These are phyloP conservation scores for Solanum habrochaites DNA, from an alignment of 257 asterid species.

Conservation along the genomic window DNA sequence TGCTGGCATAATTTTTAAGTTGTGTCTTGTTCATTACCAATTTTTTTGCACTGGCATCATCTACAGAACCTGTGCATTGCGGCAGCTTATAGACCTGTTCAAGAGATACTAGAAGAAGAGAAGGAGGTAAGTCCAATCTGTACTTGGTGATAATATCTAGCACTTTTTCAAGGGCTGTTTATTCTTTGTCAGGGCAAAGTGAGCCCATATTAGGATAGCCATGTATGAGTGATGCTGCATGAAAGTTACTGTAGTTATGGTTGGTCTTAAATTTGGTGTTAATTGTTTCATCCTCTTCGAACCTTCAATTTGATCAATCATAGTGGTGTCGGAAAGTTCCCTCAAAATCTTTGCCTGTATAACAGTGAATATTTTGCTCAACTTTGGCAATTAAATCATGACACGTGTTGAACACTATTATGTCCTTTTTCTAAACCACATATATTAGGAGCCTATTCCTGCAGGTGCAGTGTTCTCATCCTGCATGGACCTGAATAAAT, in stretches of 20 bases:
- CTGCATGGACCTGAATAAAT: not conserved
- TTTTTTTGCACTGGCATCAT: not conserved
- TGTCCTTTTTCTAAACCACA: not conserved
- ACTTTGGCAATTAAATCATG: not conserved
- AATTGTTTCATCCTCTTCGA: not conserved
- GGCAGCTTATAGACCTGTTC: slow-evolving; percentile 93
- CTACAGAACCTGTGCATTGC: slow-evolving; percentile 92
- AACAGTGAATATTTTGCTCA: not conserved
- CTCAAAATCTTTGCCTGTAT: not conserved
- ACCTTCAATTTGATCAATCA: not conserved
- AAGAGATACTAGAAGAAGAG: slow-evolving; percentile 78
- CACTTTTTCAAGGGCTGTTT: not conserved
- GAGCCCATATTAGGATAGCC: not conserved
- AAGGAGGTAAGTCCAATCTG: slow-evolving; percentile 27
- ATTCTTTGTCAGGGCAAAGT: not conserved
- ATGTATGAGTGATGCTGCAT: not conserved
- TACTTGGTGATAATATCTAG: not conserved
- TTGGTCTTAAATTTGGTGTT: not conserved
- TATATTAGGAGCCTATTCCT: not conserved
- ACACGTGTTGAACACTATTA: not conserved
- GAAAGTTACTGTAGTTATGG: not conserved
- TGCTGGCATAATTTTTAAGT: not conserved
- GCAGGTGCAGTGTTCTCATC: not conserved
- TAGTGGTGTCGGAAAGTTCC: not conserved
- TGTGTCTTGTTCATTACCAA: not conserved